Base-by-base conservation (phyloP, 305 asterid species). In the Nicotiana rustica region DNA sequence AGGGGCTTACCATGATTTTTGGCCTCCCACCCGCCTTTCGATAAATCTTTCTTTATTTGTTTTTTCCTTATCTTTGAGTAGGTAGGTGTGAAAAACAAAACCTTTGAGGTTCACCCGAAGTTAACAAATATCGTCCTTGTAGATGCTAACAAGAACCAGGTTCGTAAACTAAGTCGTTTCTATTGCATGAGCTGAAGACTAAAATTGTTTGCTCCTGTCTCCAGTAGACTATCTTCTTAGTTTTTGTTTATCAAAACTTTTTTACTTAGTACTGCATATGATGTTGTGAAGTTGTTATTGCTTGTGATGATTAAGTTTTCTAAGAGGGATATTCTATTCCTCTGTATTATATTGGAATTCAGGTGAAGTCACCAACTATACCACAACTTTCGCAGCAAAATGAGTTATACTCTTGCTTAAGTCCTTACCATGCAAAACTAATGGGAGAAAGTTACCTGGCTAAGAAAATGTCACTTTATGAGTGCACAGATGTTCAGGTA, bases 391-490 rank as follows among this genome's bases (percentile, higher is more conserved):
- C 99, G 83, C 92, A 90, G 66, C 92, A 97, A 25, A 90, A 85
- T 86, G 98, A 97, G 68, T 88, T 97, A 36, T 93, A 88, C 85
- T 86, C 97, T 8, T 55, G 85, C 69, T 89, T 97, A 75, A 95
- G 93, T 85, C 96, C 97, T 66, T 90, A 87, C 88, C 97, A 95
- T 84, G 96, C 91, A 55, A 92, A 93, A 86, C 89, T 97, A 84
- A 98, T 97, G 62, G 99, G 97, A 85, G 99, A 97, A 85, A 95
- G 99, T 89, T 97, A 84, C 82, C 85, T 95, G 91, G 99, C 96
- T 81, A 94, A 89, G 90, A 97, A 89, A 87, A 88, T 99, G 85
- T 98, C 99, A 2, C 89, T 93, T 85, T 86, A 95, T 85, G 99
- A 97, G 41, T 95, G 95, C 84, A 95, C 95, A 35, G 97, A 92